A percentile compares a stretch with the other conserved stretches of the same genome.
These are phyloP conservation scores for Candida fluviatilis DNA, from an alignment of 805 yeast genomes.

Conservation along the genomic window DNA sequence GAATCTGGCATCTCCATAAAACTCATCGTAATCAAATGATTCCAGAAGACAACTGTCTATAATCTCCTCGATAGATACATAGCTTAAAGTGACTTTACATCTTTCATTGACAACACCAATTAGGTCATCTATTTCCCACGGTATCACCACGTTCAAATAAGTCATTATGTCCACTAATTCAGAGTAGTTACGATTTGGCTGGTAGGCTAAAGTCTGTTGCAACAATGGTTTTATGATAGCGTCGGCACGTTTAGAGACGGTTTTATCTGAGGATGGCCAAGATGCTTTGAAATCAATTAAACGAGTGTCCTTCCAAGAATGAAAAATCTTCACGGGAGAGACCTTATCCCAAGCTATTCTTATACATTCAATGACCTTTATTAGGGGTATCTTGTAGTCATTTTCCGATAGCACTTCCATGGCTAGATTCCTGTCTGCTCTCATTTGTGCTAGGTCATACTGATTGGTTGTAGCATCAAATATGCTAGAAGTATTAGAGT, in stretches of 20 bases:
- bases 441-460: not conserved
- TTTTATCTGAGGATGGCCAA: slow-evolving; percentile 26
- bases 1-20: not conserved
- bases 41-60: slow-evolving; percentile 59
- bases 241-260: slow-evolving; percentile 11
- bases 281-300: slow-evolving; percentile 21
- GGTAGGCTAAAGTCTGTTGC: slow-evolving; percentile 10
- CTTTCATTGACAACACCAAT: slow-evolving; percentile 47
- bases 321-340: slow-evolving; percentile 25
- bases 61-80: slow-evolving; percentile 57
- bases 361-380: slow-evolving; percentile 56
- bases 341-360: slow-evolving; percentile 52
- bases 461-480: not conserved
- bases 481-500: slow-evolving; percentile 9
- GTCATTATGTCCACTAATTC: slow-evolving; percentile 43
- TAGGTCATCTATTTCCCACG: slow-evolving; percentile 56
- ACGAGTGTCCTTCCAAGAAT: slow-evolving; percentile 34
- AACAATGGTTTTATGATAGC: slow-evolving; percentile 9
- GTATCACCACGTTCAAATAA: slow-evolving; percentile 45
- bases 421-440: slow-evolving; percentile 2
- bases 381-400: slow-evolving; percentile 47
- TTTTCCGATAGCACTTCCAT: slow-evolving; percentile 32
- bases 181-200: slow-evolving; percentile 30
- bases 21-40: slow-evolving; percentile 8
- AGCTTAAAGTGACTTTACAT: slow-evolving; percentile 39